Percentiles rank a stretch among this genome's conserved stretches.
Evolutionary conservation across 2,329 filamentous ascomycete genomes (phyloP).

Genomic region (Fusarium sp.): DNA sequence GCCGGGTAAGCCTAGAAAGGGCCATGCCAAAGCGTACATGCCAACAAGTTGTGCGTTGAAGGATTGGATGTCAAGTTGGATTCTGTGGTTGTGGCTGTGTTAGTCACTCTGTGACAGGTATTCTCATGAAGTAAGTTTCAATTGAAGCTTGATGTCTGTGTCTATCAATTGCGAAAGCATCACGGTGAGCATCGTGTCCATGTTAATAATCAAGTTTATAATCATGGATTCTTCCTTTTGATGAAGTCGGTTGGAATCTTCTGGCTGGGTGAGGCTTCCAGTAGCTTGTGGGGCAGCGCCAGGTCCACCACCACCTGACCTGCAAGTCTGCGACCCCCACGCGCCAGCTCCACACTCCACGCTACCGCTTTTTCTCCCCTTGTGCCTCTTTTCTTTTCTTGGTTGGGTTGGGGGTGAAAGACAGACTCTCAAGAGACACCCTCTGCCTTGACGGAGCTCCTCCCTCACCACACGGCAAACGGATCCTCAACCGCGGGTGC

Average conservation of each 20-base stretch:
- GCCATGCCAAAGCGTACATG: neutral
- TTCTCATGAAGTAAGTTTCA: neutral
- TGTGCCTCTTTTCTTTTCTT: conserved; percentile 20
- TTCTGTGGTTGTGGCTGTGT: neutral
- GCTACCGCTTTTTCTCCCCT: conserved; percentile 24
- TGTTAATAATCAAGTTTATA: neutral
- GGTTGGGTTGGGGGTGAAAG: neutral
- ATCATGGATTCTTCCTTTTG: neutral
- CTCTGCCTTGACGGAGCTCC: conserved; percentile 1
- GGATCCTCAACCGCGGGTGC: conserved; percentile 2
- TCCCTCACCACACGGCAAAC: neutral
- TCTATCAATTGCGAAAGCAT: neutral
- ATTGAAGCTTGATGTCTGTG: neutral
- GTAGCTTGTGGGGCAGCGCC: conserved; percentile 7
- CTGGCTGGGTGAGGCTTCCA: conserved; percentile 22
- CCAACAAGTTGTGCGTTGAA: neutral
- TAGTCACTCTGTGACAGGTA: neutral
- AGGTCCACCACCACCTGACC: conserved; percentile 32
- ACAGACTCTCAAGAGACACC: neutral
- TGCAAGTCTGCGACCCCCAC: conserved; percentile 26
- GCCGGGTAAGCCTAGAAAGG: neutral
- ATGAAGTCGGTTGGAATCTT: conserved; percentile 18
- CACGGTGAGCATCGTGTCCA: neutral
- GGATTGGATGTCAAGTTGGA: neutral
- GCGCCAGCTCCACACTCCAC: conserved; percentile 28